Base-by-base conservation (phyloP, 1,284 basidiomycete genomes). In the Ceraceosorus guamensis region DNA sequence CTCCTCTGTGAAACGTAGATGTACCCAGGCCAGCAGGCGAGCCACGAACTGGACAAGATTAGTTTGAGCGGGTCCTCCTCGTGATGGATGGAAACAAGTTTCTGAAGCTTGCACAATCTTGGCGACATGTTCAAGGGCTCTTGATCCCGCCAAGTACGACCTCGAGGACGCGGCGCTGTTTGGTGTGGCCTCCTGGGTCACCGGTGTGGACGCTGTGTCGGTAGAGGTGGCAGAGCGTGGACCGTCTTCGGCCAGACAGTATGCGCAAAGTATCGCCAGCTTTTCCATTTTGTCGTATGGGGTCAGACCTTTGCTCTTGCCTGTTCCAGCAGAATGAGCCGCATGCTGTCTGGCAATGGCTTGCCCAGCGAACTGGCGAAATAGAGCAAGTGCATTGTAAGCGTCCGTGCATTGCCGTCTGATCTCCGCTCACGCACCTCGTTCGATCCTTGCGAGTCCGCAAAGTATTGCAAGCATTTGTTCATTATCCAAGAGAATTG, bases 41-140 rank as follows among this genome's bases (percentile, higher is more conserved):
- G 87, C 84, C 30, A 93, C 77, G 77, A 95, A 88, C 83, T 84
- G 82, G 83, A 86, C 50, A 87, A 84, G 77, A 86, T 87, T 57
- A 83, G 82, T 76, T 50, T 68, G 63, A 65, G 65, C 71, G 44
- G 61, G 51, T 16, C 67, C 65, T 63, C 50, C 75, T 80, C 75
- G 75, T 31, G 71, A 73, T 4, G 89, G 89, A 76, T 95, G 91
- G 76, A 93, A 95, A 79, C 87, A 92, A 0, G 85, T 87, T 75
- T 99, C 95, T 5, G 88, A 90, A 61, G 89, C 92, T 11, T 89
- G 93, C 55, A 98, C 84, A 46, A 98, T 80, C 66, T 85, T 86
- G 64, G 90, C 87, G 31, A 98, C 80, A 30, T 90, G 87, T 66
- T 95, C 90, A 59, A 99, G 81, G 14, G 92, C 89, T 71, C 84